A percentile compares a stretch with the other conserved stretches of the same genome.
These are phyloP conservation scores for Pythium angustatum DNA, from an alignment of 352 stramenopile species.

Conservation along the genomic window DNA sequence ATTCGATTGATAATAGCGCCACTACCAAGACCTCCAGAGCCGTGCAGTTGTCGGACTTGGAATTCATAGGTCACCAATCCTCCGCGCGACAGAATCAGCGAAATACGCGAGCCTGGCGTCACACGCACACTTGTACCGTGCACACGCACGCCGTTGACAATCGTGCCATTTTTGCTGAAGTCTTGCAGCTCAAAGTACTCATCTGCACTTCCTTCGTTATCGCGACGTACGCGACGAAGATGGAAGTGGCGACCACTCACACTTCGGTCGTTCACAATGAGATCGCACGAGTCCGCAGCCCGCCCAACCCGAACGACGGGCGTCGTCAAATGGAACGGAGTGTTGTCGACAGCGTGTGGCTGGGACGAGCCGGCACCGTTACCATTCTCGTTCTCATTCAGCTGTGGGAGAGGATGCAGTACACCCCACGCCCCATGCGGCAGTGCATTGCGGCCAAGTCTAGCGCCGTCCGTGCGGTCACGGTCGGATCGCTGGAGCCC, in stretches of 20 bases:
- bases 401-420: slow-evolving; percentile 61
- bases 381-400: slow-evolving; percentile 65
- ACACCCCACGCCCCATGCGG: slow-evolving; percentile 77
- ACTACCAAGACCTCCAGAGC: not conserved
- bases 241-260: slow-evolving; percentile 87
- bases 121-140: slow-evolving; percentile 78
- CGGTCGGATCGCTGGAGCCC: slow-evolving; percentile 12
- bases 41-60: slow-evolving; percentile 47
- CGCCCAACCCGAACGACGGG: slow-evolving; percentile 77
- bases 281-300: slow-evolving; percentile 80
- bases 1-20: slow-evolving; percentile 13
- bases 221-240: slow-evolving; percentile 61
- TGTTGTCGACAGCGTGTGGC: slow-evolving; percentile 38
- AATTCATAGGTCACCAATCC: slow-evolving; percentile 88
- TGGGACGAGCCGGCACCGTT: slow-evolving; percentile 10
- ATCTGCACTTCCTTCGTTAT: slow-evolving; percentile 43
- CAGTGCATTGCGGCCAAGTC: slow-evolving; percentile 20
- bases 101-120: slow-evolving; percentile 73
- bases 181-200: slow-evolving; percentile 85
- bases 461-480: slow-evolving; percentile 11
- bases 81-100: slow-evolving; percentile 80
- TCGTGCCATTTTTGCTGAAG: slow-evolving; percentile 89
- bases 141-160: slow-evolving; percentile 86
- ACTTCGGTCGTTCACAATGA: slow-evolving; percentile 87
- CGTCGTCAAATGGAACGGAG: slow-evolving; percentile 67